These are phyloP conservation scores for Pleurotus cornucopiae DNA, from an alignment of 768 basidiomycete species.

Conservation along the genomic window DNA sequence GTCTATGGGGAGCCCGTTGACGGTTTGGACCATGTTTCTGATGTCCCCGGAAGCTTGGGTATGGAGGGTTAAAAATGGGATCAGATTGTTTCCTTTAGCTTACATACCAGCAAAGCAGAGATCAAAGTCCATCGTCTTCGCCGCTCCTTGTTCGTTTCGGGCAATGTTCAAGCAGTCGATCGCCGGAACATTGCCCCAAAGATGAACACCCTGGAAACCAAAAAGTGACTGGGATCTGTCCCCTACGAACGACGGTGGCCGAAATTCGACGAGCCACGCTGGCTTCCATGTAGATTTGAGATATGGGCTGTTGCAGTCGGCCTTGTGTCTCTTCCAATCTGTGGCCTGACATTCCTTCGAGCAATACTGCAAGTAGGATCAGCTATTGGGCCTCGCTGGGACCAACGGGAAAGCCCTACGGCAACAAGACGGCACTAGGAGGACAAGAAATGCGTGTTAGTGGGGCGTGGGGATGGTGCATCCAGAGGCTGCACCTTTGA, in stretches of 20 bases:
- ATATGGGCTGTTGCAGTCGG: slow-evolving; percentile 21
- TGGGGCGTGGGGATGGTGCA: neutral
- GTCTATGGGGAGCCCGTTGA: slow-evolving; percentile 20
- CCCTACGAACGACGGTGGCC: slow-evolving; percentile 20
- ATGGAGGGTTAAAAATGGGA: neutral
- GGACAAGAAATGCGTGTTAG: neutral
- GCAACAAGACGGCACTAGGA: neutral
- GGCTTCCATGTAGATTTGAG: slow-evolving; percentile 24
- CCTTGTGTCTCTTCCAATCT: slow-evolving; percentile 26
- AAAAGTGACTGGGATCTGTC: neutral
- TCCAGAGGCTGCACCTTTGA: neutral
- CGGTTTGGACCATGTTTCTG: slow-evolving; percentile 25
- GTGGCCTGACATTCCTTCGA: slow-evolving; percentile 25
- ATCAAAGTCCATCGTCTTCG: slow-evolving; percentile 15
- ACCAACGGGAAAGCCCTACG: neutral
- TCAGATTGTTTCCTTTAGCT: neutral
- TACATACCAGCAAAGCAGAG: slow-evolving; percentile 22
- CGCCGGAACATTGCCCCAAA: slow-evolving; percentile 23
- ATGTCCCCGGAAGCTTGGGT: slow-evolving; percentile 22
- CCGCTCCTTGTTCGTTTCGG: slow-evolving; percentile 17
- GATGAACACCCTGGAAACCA: neutral
- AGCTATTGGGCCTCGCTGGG: neutral
- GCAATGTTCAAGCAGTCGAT: slow-evolving; percentile 22
- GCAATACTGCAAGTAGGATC: slow-evolving; percentile 23
- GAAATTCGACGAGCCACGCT: slow-evolving; percentile 22